phyloP scores from a whole-genome alignment of 257 asterid species.

The Plantago elongata region DNA sequence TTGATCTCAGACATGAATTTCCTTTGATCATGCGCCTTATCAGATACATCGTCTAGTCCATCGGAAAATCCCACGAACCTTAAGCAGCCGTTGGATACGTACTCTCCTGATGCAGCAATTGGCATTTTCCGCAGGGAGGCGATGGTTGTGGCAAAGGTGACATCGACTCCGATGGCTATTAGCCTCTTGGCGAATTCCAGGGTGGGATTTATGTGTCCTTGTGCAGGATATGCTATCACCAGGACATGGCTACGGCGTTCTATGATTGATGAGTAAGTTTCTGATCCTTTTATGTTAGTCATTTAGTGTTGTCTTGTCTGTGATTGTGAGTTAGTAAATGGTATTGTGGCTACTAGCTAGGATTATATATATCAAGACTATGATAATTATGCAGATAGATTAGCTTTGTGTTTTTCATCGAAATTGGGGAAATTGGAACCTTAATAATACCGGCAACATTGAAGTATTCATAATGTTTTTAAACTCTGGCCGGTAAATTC shows the following conservation, averaged over 20 bases:
- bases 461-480: too few relatives aligned
- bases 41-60: slow-evolving; percentile 46
- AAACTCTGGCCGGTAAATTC: too few relatives aligned
- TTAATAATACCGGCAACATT: too few relatives aligned
- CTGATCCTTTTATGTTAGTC: too few relatives aligned
- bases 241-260: slow-evolving; percentile 30
- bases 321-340: too few relatives aligned
- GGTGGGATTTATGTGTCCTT: slow-evolving; percentile 70
- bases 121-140: slow-evolving; percentile 24
- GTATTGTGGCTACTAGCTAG: too few relatives aligned
- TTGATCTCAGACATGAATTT: slow-evolving; percentile 11
- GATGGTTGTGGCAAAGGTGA: slow-evolving; percentile 46
- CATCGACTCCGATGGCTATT: slow-evolving; percentile 34
- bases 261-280: not conserved
- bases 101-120: slow-evolving; percentile 20
- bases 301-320: too few relatives aligned
- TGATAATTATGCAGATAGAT: too few relatives aligned
- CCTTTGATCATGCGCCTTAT: not conserved
- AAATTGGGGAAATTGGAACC: too few relatives aligned
- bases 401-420: too few relatives aligned
- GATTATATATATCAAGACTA: too few relatives aligned
- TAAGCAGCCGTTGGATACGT: slow-evolving; percentile 23
- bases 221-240: slow-evolving; percentile 45
- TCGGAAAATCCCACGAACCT: slow-evolving; percentile 46
- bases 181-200: slow-evolving; percentile 54